These are phyloP conservation scores for Xylariaceae sp. DNA, from an alignment of 2,329 filamentous ascomycete species.

Conservation along the genomic window DNA sequence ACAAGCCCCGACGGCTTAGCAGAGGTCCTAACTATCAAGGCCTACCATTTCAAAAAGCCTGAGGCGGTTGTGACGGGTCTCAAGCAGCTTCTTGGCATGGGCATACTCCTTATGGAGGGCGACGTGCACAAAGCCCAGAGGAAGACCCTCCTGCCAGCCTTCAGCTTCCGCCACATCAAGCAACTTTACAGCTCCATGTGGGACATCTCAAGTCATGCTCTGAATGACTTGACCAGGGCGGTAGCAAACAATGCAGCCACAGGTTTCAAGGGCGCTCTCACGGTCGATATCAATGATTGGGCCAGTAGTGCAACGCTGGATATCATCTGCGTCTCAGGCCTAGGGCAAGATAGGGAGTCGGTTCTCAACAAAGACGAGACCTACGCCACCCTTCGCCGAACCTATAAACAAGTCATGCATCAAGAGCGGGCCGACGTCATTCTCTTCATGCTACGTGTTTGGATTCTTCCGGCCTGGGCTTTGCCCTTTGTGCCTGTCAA, in stretches of 20 bases:
- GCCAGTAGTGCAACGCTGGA: conserved; percentile 16
- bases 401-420: conserved; percentile 14
- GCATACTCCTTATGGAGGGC: conserved; percentile 15
- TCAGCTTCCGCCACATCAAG: conserved; percentile 19
- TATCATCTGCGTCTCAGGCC: conserved; percentile 17
- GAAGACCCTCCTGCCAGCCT: conserved; percentile 16
- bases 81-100: conserved; percentile 11
- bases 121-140: conserved; percentile 19
- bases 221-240: conserved; percentile 4
- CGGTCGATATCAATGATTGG: conserved; percentile 12
- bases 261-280: background rate
- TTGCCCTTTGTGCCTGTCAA: conserved; percentile 10
- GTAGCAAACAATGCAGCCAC: background rate
- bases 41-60: conserved; percentile 17
- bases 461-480: conserved; percentile 12
- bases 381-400: conserved; percentile 9
- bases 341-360: conserved; percentile 15
- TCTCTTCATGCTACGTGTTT: conserved; percentile 13
- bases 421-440: conserved; percentile 6
- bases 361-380: conserved; percentile 13
- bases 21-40: conserved; percentile 17
- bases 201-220: conserved; percentile 14
- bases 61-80: conserved; percentile 8
- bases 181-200: conserved; percentile 17
- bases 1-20: conserved; percentile 11